Evolutionary conservation across 805 yeast genomes (phyloP), one percentile per base, ranked within the genome.

Genomic region (Ogataea paraovalis): DNA sequence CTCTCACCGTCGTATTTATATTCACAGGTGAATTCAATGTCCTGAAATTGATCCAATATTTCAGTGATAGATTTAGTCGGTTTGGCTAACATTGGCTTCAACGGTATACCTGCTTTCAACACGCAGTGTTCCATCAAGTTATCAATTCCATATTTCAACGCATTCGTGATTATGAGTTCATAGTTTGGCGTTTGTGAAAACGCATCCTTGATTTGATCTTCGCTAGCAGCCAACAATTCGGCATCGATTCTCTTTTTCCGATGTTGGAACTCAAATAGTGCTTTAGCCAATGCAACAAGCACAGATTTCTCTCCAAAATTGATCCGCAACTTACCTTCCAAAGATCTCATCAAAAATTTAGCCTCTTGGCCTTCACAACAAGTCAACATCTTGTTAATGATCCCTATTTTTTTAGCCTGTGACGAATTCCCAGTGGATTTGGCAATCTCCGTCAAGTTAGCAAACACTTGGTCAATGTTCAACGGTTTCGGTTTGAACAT

Each of bases 1-100:
- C 99, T 78, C 68, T 94, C 99, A 40, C 99, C 99, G 64, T 94
- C 99, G 60, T 94, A 94, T 61, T 94, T 94, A 69, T 91, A 94
- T 64, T 94, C 99, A 65, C 97, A 92, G 0, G 97, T 91, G 61
- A 94, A 94, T 48, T 79, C 79, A 55, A 83, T 85, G 41, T 83
- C 89, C 54, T 85, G 86, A 63, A 94, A 91, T 47, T 96, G 73
- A 63, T 94, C 96, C 51, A 94, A 73, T 1, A 94, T 87, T 62
- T 94, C 99, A n/a, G 86, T 79, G 32, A 94, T 83, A 2, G 97
- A 79, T 61, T 94, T 92, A 0, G 98, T 92, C 2, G 99, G 99
- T 62, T 92, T 94, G 6, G 99, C 99, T 59, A 94, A 78, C 99
- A 94, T 94, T 1, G 99, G 99, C 62, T 91, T 92, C 57, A 94